Conservation (phyloP, 805 yeast species). For the Pichia gijzeniarum region DNA sequence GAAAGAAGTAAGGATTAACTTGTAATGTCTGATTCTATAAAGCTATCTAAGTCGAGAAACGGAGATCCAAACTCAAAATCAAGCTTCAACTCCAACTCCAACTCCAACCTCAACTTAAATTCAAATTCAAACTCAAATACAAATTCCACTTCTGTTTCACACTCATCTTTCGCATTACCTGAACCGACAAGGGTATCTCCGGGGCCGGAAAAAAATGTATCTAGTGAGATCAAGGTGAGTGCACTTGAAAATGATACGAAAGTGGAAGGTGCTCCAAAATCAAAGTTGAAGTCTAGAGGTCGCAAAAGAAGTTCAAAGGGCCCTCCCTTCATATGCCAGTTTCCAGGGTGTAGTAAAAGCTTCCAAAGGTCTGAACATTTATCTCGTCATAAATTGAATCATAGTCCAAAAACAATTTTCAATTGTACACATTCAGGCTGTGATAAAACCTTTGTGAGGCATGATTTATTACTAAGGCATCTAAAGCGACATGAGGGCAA, state of each 20-base stretch:
- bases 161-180: no score
- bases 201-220: no score
- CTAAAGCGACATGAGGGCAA: slow-evolving; percentile 35
- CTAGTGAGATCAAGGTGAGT: no score
- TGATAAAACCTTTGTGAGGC: slow-evolving; percentile 55
- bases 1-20: no score
- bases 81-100: not conserved
- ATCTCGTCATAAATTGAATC: slow-evolving; percentile 58
- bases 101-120: not conserved
- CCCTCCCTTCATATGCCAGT: slow-evolving; percentile 35
- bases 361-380: slow-evolving; percentile 60
- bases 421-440: slow-evolving; percentile 44
- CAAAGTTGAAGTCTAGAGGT: slow-evolving; percentile 11
- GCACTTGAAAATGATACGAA: not conserved
- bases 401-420: slow-evolving; percentile 48
- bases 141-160: no score
- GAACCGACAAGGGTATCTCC: no score
- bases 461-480: slow-evolving; percentile 47
- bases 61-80: not conserved
- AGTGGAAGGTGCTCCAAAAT: no score
- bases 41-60: slow-evolving; percentile 13
- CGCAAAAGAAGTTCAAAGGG: slow-evolving; percentile 18
- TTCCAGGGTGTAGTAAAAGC: slow-evolving; percentile 45
- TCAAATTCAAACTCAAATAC: no score
- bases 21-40: slow-evolving; percentile 12